These are phyloP conservation scores for Pichia sp. DNA, from an alignment of 1,139 yeast species.

Conservation along the genomic window DNA sequence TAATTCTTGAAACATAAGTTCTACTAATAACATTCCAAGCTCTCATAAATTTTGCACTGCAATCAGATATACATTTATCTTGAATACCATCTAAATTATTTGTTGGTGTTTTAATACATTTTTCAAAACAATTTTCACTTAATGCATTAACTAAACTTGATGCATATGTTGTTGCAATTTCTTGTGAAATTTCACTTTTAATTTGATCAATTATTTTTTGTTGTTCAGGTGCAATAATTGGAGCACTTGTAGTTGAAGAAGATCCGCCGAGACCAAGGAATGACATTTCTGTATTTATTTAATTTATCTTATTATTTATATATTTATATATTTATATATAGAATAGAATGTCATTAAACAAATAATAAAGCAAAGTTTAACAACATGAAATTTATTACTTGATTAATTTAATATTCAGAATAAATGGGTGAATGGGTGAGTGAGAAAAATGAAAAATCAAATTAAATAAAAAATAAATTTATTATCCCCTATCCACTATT, in stretches of 20 bases:
- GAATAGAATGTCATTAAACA: no score
- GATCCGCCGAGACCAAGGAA: slow-evolving; percentile 26
- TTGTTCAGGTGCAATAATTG: slow-evolving; percentile 9
- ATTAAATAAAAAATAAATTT: not conserved
- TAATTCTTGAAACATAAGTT: slow-evolving; percentile 65
- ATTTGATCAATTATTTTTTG: slow-evolving; percentile 46
- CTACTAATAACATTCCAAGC: slow-evolving; percentile 84
- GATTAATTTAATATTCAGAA: no score
- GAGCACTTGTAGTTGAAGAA: slow-evolving; percentile 1
- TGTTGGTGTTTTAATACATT: slow-evolving; percentile 55
- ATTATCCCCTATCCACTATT: not conserved
- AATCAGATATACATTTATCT: slow-evolving; percentile 60
- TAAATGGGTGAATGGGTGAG: not conserved
- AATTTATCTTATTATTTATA: no score
- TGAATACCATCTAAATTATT: slow-evolving; percentile 38
- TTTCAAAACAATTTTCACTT: slow-evolving; percentile 83
- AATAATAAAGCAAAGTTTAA: no score
- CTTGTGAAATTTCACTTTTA: slow-evolving; percentile 70
- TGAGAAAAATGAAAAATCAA: not conserved
- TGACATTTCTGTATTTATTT: slow-evolving; percentile 12
- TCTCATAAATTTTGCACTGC: slow-evolving; percentile 83
- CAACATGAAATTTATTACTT: no score
- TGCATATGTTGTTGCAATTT: slow-evolving; percentile 84
- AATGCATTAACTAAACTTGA: slow-evolving; percentile 79
- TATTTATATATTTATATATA: no score